Conservation (phyloP, 2,329 filamentous ascomycete genomes). For the Fusarium dimerum region DNA sequence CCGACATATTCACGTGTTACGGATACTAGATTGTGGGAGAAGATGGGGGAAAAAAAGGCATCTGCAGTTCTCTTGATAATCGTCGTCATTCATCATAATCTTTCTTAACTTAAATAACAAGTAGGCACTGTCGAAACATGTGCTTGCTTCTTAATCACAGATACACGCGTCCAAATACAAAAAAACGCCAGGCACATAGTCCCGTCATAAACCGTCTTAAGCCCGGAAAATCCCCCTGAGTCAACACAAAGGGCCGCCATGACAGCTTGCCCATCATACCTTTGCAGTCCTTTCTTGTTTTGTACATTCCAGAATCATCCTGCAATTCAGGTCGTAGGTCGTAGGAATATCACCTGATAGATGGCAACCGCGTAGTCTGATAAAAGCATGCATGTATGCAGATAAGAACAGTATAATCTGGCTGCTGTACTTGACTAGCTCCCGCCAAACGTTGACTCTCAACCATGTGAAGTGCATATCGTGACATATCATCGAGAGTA, state of each 20-base stretch:
- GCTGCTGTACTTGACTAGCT: neutral
- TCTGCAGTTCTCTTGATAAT: constrained; percentile 5
- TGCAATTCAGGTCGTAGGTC: neutral
- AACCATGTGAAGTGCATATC: neutral
- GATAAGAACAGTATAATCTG: neutral
- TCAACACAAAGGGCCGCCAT: neutral
- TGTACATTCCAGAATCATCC: neutral
- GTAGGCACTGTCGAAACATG: neutral
- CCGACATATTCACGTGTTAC: neutral
- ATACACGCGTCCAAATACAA: neutral
- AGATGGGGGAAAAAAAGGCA: neutral
- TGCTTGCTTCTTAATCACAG: neutral
- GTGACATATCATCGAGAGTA: constrained; percentile 65
- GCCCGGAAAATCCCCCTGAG: neutral
- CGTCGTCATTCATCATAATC: constrained; percentile 14
- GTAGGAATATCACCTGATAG: neutral
- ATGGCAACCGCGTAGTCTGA: neutral
- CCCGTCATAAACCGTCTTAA: neutral
- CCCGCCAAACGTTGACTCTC: neutral
- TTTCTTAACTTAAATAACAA: neutral
- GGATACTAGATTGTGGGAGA: too few species aligned
- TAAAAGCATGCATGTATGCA: neutral
- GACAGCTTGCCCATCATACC: neutral
- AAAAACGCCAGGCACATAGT: neutral
- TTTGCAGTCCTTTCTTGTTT: neutral